A percentile compares a stretch with the other conserved stretches of the same genome.
Evolutionary conservation across 306 rosid genomes (phyloP).

Genomic region (Quercus ilex): DNA sequence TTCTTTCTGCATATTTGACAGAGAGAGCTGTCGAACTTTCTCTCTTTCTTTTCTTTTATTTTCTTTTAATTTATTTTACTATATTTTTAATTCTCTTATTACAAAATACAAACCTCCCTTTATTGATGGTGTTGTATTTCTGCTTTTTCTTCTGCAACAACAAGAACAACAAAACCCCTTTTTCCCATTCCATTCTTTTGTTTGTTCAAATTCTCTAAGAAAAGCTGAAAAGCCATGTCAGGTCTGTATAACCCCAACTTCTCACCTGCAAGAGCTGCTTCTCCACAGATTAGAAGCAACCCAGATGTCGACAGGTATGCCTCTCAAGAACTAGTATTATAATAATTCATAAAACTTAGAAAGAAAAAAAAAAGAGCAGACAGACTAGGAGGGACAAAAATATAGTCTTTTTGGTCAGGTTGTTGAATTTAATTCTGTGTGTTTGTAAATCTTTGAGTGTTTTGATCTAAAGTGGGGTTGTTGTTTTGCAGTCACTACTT

Average conservation of each 20-base stretch:
- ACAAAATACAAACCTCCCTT: conserved; percentile 48
- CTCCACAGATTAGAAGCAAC: conserved; percentile 87
- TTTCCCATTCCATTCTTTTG: conserved; percentile 39
- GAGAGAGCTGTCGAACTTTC: conserved; percentile 39
- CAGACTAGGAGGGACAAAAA: neutral
- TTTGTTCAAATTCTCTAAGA: conserved; percentile 52
- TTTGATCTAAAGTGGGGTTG: conserved; percentile 37
- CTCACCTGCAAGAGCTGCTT: conserved; percentile 96
- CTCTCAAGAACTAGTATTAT: conserved; percentile 1
- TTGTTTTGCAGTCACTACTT: conserved; percentile 68
- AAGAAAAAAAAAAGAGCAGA: neutral
- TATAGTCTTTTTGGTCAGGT: conserved; percentile 4
- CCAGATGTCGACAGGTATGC: conserved; percentile 80
- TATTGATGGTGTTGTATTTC: conserved; percentile 53
- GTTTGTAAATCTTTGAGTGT: conserved; percentile 27
- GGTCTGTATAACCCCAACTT: conserved; percentile 92
- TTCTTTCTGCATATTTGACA: conserved; percentile 42
- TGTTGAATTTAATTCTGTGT: conserved; percentile 6
- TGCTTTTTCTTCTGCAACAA: conserved; percentile 60
- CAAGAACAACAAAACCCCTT: conserved; percentile 54
- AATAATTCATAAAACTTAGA: conserved; percentile 13
- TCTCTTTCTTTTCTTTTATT: neutral
- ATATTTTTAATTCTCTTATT: conserved; percentile 15
- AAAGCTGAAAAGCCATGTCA: conserved; percentile 55
- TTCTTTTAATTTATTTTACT: neutral